phyloP scores from a whole-genome alignment of 768 basidiomycete species.

The Kwoniella pini region DNA sequence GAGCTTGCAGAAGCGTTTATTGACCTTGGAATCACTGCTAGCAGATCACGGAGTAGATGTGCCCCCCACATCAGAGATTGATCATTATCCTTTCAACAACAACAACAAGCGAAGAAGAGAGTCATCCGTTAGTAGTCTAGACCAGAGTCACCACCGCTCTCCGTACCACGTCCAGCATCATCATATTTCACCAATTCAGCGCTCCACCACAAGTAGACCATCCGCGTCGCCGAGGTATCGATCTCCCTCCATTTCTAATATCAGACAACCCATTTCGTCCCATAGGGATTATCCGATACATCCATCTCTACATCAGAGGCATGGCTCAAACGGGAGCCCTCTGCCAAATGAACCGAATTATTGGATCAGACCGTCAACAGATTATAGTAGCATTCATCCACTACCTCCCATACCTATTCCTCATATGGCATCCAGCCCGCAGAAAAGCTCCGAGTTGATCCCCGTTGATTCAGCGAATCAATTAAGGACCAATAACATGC shows the following conservation, averaged over 20 bases:
- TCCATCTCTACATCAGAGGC: background rate
- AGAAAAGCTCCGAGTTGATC: background rate
- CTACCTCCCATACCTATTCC: background rate
- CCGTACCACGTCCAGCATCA: background rate
- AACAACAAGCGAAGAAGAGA: conserved; percentile 1
- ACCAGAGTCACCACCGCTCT: background rate
- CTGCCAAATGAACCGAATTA: background rate
- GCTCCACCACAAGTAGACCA: background rate
- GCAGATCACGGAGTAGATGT: conserved; percentile 19
- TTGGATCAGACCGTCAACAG: background rate
- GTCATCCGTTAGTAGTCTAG: conserved; percentile 1
- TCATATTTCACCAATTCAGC: background rate
- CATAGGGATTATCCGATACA: background rate
- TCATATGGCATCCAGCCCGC: background rate
- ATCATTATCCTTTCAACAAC: background rate
- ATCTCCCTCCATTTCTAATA: conserved; percentile 3
- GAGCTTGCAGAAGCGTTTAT: conserved; percentile 5
- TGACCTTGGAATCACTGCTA: conserved; percentile 11
- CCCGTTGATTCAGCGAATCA: background rate
- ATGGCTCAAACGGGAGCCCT: background rate
- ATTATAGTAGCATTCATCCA: background rate
- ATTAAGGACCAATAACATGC: background rate
- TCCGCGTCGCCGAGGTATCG: conserved; percentile 1
- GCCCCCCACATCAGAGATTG: background rate
- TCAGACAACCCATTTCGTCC: conserved; percentile 1